phyloP scores from a whole-genome alignment of 768 basidiomycete species.

The Scleroderma citrinum region DNA sequence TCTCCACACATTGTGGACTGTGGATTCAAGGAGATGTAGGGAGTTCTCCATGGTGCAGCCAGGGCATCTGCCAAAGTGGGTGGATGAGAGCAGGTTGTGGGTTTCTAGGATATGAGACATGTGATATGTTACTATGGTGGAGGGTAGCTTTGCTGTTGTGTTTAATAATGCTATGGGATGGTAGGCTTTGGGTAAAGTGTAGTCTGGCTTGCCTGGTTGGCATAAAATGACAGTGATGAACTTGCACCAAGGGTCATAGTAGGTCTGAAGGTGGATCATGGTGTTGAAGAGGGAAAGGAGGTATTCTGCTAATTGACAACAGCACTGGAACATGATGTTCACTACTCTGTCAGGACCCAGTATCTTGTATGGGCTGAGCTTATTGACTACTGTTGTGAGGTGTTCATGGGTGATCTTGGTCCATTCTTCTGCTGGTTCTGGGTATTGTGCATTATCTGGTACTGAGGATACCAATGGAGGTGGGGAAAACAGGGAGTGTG shows the following conservation, averaged over 20 bases:
- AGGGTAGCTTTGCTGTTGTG: slow-evolving; percentile 26
- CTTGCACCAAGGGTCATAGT: slow-evolving; percentile 12
- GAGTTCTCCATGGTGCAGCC: not conserved
- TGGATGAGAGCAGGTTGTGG: slow-evolving; percentile 27
- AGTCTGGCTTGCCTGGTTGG: slow-evolving; percentile 33
- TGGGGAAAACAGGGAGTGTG: slow-evolving; percentile 20
- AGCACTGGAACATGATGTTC: slow-evolving; percentile 16
- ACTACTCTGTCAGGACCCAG: slow-evolving; percentile 20
- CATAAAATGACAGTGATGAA: slow-evolving; percentile 26
- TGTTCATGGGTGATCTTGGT: slow-evolving; percentile 8
- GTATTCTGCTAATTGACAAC: slow-evolving; percentile 4
- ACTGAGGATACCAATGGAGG: not conserved
- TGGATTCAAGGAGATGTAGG: not conserved
- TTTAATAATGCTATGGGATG: slow-evolving; percentile 34
- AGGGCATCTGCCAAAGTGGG: not conserved
- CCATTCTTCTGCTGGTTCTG: not conserved
- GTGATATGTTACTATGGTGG: slow-evolving; percentile 17
- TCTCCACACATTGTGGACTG: not conserved
- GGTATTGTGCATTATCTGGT: slow-evolving; percentile 4
- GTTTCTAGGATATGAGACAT: slow-evolving; percentile 22
- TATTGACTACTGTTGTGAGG: not conserved
- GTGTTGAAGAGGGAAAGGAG: slow-evolving; percentile 13
- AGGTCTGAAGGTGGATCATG: not conserved
- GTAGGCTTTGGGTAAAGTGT: slow-evolving; percentile 30
- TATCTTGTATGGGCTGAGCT: slow-evolving; percentile 14